These are phyloP conservation scores for Raffaelea albimanens DNA, from an alignment of 2,329 filamentous ascomycete genomes.

Conservation along the genomic window DNA sequence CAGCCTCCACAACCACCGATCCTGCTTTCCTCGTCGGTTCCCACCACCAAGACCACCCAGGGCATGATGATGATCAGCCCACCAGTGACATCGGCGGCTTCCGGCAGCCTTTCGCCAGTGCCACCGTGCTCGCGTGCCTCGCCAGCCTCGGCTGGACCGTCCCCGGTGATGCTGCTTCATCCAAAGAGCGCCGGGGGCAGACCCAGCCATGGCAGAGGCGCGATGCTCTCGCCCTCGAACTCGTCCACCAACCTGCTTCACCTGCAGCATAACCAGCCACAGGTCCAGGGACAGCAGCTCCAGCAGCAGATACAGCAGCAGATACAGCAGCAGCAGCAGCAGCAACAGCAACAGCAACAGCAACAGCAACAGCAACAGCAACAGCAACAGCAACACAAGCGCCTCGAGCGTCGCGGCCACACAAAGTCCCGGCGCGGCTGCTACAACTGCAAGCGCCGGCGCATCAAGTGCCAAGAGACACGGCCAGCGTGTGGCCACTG, in stretches of 20 bases:
- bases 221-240: too few relatives aligned
- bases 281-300: too few relatives aligned
- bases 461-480: conserved; percentile 63
- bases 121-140: neutral
- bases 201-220: too few relatives aligned
- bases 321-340: neutral
- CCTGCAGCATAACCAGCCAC: too few relatives aligned
- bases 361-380: too few relatives aligned
- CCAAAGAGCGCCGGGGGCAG: neutral
- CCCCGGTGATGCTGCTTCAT: neutral
- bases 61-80: too few relatives aligned
- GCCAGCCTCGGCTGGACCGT: neutral
- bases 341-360: too few relatives aligned
- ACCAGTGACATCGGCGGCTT: too few relatives aligned
- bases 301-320: neutral
- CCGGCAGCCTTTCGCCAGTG: neutral
- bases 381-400: conserved; percentile 18
- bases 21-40: neutral
- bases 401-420: conserved; percentile 49
- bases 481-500: conserved; percentile 55
- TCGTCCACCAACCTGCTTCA: too few relatives aligned
- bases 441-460: conserved; percentile 57
- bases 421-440: conserved; percentile 58
- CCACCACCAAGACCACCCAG: neutral
- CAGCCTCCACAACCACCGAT: neutral